Evolutionary conservation across 164 flowering plant genomes (phyloP), one percentile per base, ranked within the genome.

Genomic region (Stephania japonica): DNA sequence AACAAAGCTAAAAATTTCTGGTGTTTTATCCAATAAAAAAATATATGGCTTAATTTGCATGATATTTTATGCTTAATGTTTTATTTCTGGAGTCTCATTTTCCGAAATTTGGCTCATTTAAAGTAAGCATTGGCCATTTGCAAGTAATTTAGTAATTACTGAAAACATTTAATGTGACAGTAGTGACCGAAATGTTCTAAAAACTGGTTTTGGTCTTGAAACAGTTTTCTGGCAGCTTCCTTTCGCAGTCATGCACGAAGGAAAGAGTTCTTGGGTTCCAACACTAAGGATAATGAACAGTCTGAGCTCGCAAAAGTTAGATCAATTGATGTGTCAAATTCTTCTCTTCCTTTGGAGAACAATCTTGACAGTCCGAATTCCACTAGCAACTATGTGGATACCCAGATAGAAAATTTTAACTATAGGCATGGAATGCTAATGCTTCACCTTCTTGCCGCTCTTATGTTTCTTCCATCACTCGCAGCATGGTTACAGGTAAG

Each of bases 401-500:
- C 91, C 24, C 98, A 93, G 75, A 67, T 91, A 73, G 98, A 93
- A 81, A 82, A 86, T 72, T 96, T 96, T 83, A 87, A 92, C 75
- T 89, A 88, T 74, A 86, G 85, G 53, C 98, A 91, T 79, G 97
- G 94, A 66, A 76, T 92, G 85, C 83, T 96, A 68, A 78, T 88
- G 27, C 80, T 96, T 76, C 95, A 96, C 81, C 78, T 90, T 77
- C 77, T 90, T 42, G 91, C 95, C 43, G 67, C 85, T 14, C 80
- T 91, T 53, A 88, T 91, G 97, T 92, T 96, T 83, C 86, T 81
- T 23, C 99, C 99, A 2, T 93, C 99, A 49, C 81, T 92, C 59
- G 84, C 82, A 24, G 92, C 98, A 73, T 96, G 98, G 97, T 76
- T 86, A 72, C 95, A 92, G 98, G 97, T 91, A 88, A 67, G 65